A percentile compares a stretch with the other conserved stretches of the same genome.
Conservation (phyloP, 2,329 filamentous ascomycete genomes). For the Trichoderma brevicompactum region DNA sequence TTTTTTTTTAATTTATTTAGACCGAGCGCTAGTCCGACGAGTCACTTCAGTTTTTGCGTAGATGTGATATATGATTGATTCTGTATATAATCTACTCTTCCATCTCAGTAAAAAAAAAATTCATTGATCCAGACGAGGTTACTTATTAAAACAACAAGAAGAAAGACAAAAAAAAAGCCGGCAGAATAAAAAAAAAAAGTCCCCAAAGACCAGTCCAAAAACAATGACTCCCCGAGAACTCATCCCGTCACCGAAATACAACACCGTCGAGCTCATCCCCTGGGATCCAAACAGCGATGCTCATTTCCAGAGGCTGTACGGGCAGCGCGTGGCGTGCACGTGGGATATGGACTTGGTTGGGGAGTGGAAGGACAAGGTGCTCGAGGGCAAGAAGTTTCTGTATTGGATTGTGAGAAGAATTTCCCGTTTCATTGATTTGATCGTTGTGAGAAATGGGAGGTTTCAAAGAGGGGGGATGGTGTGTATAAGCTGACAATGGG, state of each 20-base stretch:
- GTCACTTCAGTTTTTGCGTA: too few relatives aligned
- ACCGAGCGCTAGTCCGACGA: too few relatives aligned
- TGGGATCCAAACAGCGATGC: slow-evolving; percentile 48
- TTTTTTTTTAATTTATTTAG: too few relatives aligned
- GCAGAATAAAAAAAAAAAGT: not conserved
- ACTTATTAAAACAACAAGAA: not conserved
- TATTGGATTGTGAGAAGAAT: slow-evolving; percentile 49
- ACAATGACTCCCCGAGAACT: not conserved
- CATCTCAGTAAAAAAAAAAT: too few relatives aligned
- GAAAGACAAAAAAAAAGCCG: not conserved
- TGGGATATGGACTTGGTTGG: slow-evolving; percentile 48
- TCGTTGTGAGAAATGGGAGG: too few relatives aligned
- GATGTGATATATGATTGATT: too few relatives aligned
- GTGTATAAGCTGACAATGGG: not conserved
- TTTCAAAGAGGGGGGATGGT: too few relatives aligned
- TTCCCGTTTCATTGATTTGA: too few relatives aligned
- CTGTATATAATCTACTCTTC: too few relatives aligned
- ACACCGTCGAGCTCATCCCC: slow-evolving; percentile 43
- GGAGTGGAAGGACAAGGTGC: slow-evolving; percentile 42
- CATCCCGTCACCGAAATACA: not conserved
- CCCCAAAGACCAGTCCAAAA: not conserved
- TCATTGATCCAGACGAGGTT: too few relatives aligned
- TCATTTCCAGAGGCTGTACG: slow-evolving; percentile 48
- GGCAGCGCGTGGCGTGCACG: slow-evolving; percentile 52
- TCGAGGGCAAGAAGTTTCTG: slow-evolving; percentile 43